Evolutionary conservation across 2,329 filamentous ascomycete genomes (phyloP), one percentile per base, ranked within the genome.

Genomic region (Arthrobotrys conoides): DNA sequence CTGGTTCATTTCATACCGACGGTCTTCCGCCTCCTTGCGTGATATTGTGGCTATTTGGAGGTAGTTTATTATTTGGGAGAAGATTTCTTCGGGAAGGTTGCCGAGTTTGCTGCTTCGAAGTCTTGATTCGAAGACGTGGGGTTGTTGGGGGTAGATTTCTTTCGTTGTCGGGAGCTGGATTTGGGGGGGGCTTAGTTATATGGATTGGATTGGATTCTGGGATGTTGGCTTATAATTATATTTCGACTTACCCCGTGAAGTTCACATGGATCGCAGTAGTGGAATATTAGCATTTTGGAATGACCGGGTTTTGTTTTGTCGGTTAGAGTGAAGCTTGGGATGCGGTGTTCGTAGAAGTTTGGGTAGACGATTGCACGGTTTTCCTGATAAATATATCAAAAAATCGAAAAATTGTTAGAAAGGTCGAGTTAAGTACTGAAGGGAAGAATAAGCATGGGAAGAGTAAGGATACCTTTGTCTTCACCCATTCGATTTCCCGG

Each of bases 331-430:
- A 90, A 89, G 1, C 87, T 82, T 53, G 86, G 82, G 18, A 89
- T 86, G 55, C 85, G 82, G 81, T 90, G 86, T 81, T 90, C 88
- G 27, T 87, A 82, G 10, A 84, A 82, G 81, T 88, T 91, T 1
- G 89, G 88, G 81, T 90, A 90, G 46, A 87, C 86, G 4, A 91
- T 81, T 1, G 89, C 82, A 16, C 89, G 86, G 3, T 86, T 86
- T 51, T 86, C 82, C 63, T 67, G 4, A 14, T 38, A 1, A n/a
- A n/a, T n/a, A n/a, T n/a, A n/a, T n/a, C n/a, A n/a, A n/a, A n/a
- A n/a, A n/a, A n/a, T n/a, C n/a, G n/a, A n/a, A n/a, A n/a, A n/a
- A n/a, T n/a, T n/a, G n/a, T n/a, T n/a, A n/a, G n/a, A n/a, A n/a
- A n/a, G n/a, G n/a, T n/a, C n/a, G n/a, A n/a, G n/a, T n/a, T n/a